phyloP scores from a whole-genome alignment of 106 monocot species.

The Platanthera zijinensis region DNA sequence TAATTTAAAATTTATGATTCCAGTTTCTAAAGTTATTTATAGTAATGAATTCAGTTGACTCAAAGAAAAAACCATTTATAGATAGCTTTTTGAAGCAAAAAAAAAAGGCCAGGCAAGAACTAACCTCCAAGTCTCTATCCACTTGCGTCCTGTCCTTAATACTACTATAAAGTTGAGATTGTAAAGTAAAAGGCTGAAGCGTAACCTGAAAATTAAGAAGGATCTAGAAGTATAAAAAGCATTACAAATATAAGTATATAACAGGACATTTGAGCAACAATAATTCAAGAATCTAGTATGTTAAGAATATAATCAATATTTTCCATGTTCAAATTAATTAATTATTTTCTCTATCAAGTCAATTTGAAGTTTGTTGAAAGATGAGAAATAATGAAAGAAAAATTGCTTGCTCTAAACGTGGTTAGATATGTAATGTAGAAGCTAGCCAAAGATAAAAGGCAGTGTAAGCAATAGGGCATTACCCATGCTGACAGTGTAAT shows the following conservation, averaged over 20 bases:
- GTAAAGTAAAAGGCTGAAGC: conserved; percentile 64
- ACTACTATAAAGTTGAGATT: conserved; percentile 74
- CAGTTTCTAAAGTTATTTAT: not conserved
- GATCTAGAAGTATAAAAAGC: not conserved
- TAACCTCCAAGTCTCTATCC: conserved; percentile 86
- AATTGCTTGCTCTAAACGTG: not conserved
- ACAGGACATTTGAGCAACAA: not conserved
- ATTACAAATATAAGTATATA: not conserved
- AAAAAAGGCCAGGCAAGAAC: conserved; percentile 1
- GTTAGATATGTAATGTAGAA: not conserved
- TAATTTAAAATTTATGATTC: not conserved
- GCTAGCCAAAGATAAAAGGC: not conserved
- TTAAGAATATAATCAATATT: not conserved
- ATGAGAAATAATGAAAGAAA: not conserved
- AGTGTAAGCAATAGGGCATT: not conserved
- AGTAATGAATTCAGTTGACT: not conserved
- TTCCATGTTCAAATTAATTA: not conserved
- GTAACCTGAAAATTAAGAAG: conserved; percentile 33
- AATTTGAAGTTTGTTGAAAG: not conserved
- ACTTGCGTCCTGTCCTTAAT: conserved; percentile 88
- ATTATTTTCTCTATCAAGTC: not conserved
- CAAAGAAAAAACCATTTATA: conserved; percentile 3
- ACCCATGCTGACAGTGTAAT: not conserved
- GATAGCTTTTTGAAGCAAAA: not conserved
- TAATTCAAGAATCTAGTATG: not conserved